Evolutionary conservation across 768 basidiomycete species (phyloP).

Genomic region (Paxillus rubicundulus): DNA sequence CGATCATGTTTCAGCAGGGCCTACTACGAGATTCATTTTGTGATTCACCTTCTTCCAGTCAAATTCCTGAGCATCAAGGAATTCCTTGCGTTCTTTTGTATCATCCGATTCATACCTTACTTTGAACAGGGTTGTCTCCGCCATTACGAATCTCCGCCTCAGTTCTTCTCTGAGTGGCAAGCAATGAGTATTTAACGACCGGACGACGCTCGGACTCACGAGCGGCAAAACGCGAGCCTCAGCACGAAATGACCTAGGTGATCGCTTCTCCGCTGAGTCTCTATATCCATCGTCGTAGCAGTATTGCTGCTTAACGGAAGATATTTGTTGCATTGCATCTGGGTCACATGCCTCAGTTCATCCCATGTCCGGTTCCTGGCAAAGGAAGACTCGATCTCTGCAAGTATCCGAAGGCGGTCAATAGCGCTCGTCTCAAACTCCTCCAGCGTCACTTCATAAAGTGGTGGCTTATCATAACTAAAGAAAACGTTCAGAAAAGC

Average conservation of each 20-base stretch:
- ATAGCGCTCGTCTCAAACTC: conserved; percentile 93
- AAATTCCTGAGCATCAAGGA: conserved; percentile 64
- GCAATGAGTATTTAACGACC: neutral
- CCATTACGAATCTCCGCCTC: conserved; percentile 81
- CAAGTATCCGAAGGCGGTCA: conserved; percentile 80
- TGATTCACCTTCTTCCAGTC: conserved; percentile 58
- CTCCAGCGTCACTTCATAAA: conserved; percentile 87
- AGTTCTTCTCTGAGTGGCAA: conserved; percentile 73
- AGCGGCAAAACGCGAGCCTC: conserved; percentile 91
- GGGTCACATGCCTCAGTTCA: conserved; percentile 66
- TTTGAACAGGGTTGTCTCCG: conserved; percentile 81
- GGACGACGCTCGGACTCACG: conserved; percentile 54
- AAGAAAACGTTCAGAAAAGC: neutral
- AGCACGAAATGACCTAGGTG: conserved; percentile 93
- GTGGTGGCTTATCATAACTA: conserved; percentile 86
- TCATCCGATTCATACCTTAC: conserved; percentile 74
- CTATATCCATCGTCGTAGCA: conserved; percentile 44
- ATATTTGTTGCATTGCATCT: conserved; percentile 67
- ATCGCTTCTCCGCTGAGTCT: conserved; percentile 74
- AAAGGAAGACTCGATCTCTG: conserved; percentile 87
- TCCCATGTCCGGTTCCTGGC: conserved; percentile 81
- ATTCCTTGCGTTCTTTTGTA: conserved; percentile 53
- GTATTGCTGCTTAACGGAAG: conserved; percentile 64
- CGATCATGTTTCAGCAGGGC: conserved; percentile 1
- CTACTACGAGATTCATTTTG: neutral